Evolutionary conservation across 148 eudicot genomes (phyloP).

Genomic region (Pouteria glomerata): DNA sequence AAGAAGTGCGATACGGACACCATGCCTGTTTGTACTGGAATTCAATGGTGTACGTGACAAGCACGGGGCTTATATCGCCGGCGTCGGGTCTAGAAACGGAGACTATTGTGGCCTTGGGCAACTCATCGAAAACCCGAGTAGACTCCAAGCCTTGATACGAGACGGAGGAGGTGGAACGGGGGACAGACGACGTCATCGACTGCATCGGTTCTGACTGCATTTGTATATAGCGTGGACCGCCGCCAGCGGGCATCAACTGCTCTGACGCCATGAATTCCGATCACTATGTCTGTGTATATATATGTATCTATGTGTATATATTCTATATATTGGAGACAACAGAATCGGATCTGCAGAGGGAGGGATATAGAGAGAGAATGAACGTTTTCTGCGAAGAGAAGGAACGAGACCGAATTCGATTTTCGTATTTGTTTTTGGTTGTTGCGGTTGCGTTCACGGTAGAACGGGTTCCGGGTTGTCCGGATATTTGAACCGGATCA

Average conservation of each 20-base stretch:
- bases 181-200: slow-evolving; percentile 38
- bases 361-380: neutral
- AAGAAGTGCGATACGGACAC: neutral
- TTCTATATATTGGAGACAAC: too few relatives aligned
- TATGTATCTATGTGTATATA: neutral
- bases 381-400: slow-evolving; percentile 1
- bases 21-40: slow-evolving; percentile 73
- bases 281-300: neutral
- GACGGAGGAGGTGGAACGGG: slow-evolving; percentile 44
- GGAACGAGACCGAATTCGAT: neutral
- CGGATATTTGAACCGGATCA: too few relatives aligned
- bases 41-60: slow-evolving; percentile 70
- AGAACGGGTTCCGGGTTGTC: too few relatives aligned
- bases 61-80: slow-evolving; percentile 80
- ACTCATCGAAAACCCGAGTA: slow-evolving; percentile 74
- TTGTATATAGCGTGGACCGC: slow-evolving; percentile 42
- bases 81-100: slow-evolving; percentile 90
- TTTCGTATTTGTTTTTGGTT: neutral
- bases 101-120: slow-evolving; percentile 69
- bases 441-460: too few relatives aligned
- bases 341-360: neutral
- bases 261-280: slow-evolving; percentile 50
- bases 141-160: slow-evolving; percentile 35
- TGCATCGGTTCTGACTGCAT: slow-evolving; percentile 53
- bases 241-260: slow-evolving; percentile 48